Base-by-base conservation (phyloP, 2,329 filamentous ascomycete genomes). In the Trichoderma gracile region DNA sequence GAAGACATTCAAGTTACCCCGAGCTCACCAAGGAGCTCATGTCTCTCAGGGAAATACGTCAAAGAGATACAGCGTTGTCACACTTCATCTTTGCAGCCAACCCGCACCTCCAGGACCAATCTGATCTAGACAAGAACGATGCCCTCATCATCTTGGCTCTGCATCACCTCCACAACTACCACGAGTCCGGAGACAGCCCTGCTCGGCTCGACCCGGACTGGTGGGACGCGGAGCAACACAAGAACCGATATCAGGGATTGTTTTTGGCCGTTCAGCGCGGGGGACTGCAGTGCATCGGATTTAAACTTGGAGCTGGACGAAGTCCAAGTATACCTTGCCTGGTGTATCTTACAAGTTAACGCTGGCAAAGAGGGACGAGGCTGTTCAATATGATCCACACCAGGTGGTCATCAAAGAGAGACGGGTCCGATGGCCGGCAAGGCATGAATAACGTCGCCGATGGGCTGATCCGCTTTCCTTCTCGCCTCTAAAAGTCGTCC, bases 291-390 rank as follows among this genome's bases (percentile, higher is more conserved):
- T 89, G 86, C 67, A 84, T 89, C 62, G 86, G 85, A 0, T 88
- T 86, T 78, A 88, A 86, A 73, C 86, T 88, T 88, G 72, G 86
- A 85, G 0, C 74, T 88, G 7, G 80, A 82, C 65, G 85, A 89
- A 72, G 78, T 87, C 66, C 87, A 87, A 76, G 78, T 86, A 4
- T 81, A 86, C 69, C 30, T 88, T 66, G 77, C 80, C 74, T 89
- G 27, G 73, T 88, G 2, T 87, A 81, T 64, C 78, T 86, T 88
- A 88, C 70, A 76, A 82, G 63, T 88, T 86, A 64, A 73, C 66
- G 10, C 71, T 79, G 19, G 83, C 80, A 14, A 78, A 78, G 2
- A 77, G 82, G 6, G 81, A 77, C 6, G 38, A 56, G 1, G 75
- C 80, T 0, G 75, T 86, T 8, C 83, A 86, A 61, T 86, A 87